These are phyloP conservation scores for Brasenia schreberi DNA, from an alignment of 164 flowering plant genomes.

Conservation along the genomic window DNA sequence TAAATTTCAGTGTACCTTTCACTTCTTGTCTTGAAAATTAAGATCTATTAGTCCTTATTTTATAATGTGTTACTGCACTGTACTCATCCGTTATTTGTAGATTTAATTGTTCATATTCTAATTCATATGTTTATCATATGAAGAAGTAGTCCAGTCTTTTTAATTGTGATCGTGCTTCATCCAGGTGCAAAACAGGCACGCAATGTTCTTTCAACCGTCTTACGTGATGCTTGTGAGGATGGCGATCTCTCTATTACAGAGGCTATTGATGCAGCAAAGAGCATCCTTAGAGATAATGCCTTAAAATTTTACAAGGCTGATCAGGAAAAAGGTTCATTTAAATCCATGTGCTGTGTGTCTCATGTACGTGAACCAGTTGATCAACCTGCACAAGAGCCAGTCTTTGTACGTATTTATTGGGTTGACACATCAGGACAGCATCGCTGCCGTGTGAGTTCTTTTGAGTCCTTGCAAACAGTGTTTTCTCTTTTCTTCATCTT, in stretches of 20 bases:
- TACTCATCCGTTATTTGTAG: neutral
- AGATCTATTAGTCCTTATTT: neutral
- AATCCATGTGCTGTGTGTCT: constrained; percentile 7
- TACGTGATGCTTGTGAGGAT: constrained; percentile 66
- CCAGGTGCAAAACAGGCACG: constrained; percentile 88
- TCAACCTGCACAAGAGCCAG: constrained; percentile 10
- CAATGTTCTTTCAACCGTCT: constrained; percentile 58
- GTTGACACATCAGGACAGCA: constrained; percentile 88
- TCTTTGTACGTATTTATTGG: constrained; percentile 70
- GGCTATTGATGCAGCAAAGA: constrained; percentile 69
- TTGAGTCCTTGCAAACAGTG: neutral
- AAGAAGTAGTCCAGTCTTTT: neutral
- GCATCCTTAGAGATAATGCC: constrained; percentile 60
- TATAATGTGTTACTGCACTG: neutral
- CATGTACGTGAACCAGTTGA: constrained; percentile 8
- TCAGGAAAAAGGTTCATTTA: neutral
- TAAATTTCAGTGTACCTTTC: too few species aligned
- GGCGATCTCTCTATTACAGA: constrained; percentile 76
- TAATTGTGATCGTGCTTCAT: too few species aligned
- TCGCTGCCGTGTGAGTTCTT: constrained; percentile 74
- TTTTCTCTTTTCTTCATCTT: too few species aligned
- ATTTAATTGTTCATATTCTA: neutral
- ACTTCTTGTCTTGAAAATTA: neutral
- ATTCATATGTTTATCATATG: neutral
- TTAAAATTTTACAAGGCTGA: constrained; percentile 50